Conservation (phyloP, 225 moss, liverwort and hornwort genomes). For the Antitrichia curtipendula region DNA sequence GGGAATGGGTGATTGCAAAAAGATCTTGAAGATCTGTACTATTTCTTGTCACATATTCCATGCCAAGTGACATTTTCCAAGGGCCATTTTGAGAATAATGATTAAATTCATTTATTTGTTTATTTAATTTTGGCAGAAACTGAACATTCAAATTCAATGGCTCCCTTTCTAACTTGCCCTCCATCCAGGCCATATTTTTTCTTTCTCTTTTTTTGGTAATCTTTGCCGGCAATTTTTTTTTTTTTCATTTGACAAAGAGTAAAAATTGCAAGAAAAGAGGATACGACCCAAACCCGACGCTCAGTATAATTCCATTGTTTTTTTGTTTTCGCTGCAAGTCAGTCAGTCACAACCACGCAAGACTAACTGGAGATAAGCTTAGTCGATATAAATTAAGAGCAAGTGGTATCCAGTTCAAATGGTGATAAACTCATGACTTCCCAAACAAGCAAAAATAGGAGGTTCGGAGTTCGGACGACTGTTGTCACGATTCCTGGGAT, state of each 20-base stretch:
- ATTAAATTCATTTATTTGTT: neutral
- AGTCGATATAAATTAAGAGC: neutral
- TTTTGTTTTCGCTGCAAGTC: neutral
- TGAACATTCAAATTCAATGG: neutral
- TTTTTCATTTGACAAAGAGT: neutral
- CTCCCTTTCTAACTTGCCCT: neutral
- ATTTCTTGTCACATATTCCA: neutral
- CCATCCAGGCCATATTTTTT: neutral
- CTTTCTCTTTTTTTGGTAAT: neutral
- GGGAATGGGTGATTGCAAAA: too few relatives aligned
- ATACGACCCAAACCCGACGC: neutral
- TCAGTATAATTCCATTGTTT: neutral
- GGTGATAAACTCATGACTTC: neutral
- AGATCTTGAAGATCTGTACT: neutral
- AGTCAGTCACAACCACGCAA: neutral
- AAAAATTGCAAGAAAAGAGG: neutral
- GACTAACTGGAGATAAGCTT: too few relatives aligned
- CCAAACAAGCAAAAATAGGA: neutral
- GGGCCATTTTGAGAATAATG: neutral
- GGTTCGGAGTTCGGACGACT: neutral
- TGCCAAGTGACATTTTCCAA: neutral
- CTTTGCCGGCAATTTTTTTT: neutral
- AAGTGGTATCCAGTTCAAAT: neutral
- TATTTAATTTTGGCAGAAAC: neutral
- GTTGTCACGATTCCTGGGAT: constrained; percentile 6